Evolutionary conservation across 192 early-diverging fungal genomes (phyloP).

Genomic region (Linnemannia schmuckeri): DNA sequence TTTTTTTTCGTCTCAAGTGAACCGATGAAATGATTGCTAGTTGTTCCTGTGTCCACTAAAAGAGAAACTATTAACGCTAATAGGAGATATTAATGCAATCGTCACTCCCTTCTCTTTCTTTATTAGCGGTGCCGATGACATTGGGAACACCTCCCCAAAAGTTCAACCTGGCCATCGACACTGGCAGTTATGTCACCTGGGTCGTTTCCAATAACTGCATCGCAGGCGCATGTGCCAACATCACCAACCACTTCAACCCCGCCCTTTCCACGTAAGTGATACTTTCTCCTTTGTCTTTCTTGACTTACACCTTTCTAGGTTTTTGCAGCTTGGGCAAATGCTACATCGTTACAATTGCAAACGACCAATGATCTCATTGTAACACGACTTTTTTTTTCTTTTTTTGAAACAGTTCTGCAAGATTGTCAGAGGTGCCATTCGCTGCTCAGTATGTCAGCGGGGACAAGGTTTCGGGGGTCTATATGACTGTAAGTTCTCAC

Average conservation of each 20-base stretch:
- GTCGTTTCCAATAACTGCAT: conserved; percentile 41
- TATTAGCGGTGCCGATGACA: conserved; percentile 55
- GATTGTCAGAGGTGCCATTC: neutral
- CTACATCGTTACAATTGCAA: too few relatives aligned
- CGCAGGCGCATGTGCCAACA: neutral
- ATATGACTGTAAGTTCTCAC: conserved; percentile 12
- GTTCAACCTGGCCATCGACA: conserved; percentile 80
- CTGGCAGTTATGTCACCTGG: conserved; percentile 80
- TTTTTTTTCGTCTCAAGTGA: neutral
- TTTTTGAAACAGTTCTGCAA: neutral
- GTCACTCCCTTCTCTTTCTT: neutral
- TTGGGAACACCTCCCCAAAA: conserved; percentile 76
- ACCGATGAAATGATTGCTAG: neutral
- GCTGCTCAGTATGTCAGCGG: conserved; percentile 34
- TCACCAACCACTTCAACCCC: conserved; percentile 26
- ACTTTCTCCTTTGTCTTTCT: neutral
- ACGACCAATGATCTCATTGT: too few relatives aligned
- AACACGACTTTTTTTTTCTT: neutral
- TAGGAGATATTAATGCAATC: too few relatives aligned
- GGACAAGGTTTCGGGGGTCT: conserved; percentile 9
- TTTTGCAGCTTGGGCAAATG: neutral
- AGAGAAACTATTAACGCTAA: too few relatives aligned
- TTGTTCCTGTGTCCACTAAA: too few relatives aligned
- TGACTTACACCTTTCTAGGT: neutral
- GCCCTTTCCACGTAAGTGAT: conserved; percentile 24